Conservation (phyloP, 495 filamentous ascomycete species). For the Schizothecium vesticola region DNA sequence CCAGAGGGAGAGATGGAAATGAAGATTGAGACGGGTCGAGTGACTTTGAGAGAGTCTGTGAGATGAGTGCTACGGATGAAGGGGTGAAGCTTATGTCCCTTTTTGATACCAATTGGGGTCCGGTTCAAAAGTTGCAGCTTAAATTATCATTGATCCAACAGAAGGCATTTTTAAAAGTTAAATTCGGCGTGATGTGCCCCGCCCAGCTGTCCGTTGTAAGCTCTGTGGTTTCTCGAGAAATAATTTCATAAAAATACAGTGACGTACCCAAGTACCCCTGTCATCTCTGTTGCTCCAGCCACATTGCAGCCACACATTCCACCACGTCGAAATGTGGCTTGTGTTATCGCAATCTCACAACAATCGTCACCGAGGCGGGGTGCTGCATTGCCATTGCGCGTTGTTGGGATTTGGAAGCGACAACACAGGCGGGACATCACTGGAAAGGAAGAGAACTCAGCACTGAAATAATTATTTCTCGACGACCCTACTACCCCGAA, state of each 20-base stretch:
- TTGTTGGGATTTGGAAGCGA: background rate
- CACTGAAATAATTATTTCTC: background rate
- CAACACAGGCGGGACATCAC: background rate
- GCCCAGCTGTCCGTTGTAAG: background rate
- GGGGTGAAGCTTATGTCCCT: background rate
- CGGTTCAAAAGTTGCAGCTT: background rate
- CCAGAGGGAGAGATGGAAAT: no score
- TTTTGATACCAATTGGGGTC: background rate
- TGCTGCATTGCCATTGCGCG: background rate
- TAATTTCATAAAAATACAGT: background rate
- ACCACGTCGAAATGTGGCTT: background rate
- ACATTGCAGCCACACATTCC: constrained; percentile 1
- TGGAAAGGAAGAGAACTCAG: background rate
- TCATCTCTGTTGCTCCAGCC: background rate
- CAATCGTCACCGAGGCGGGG: constrained; percentile 8
- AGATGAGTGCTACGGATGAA: background rate
- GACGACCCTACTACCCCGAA: background rate
- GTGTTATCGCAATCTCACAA: constrained; percentile 2
- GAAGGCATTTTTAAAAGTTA: background rate
- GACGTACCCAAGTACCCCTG: constrained; percentile 4
- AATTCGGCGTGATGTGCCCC: background rate
- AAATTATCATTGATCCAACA: background rate
- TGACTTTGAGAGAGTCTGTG: background rate
- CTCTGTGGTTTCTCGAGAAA: background rate
- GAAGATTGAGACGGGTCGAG: background rate